A percentile compares a stretch with the other conserved stretches of the same genome.
These are phyloP conservation scores for Aspergillus nomiae DNA, from an alignment of 2,329 filamentous ascomycete species.

Conservation along the genomic window DNA sequence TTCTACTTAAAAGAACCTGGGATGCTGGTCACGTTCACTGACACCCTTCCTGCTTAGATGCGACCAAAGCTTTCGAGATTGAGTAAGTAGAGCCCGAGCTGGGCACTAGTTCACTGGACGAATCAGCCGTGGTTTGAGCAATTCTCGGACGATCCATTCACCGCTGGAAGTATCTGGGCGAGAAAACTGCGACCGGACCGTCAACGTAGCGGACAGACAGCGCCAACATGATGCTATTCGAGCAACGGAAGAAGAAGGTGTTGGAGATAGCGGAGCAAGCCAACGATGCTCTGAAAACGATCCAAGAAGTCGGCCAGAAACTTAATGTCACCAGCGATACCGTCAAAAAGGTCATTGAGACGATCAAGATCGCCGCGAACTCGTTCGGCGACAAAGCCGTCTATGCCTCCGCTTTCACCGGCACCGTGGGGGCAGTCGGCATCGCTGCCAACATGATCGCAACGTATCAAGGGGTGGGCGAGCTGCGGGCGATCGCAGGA, in stretches of 20 bases:
- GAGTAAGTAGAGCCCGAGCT: neutral
- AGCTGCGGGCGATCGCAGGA: slow-evolving; percentile 6
- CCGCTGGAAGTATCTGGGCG: neutral
- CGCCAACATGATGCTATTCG: neutral
- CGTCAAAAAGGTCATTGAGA: neutral
- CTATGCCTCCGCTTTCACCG: slow-evolving; percentile 1
- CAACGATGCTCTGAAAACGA: neutral
- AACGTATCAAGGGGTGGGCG: slow-evolving; percentile 5
- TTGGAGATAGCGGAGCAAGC: neutral
- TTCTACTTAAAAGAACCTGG: neutral
- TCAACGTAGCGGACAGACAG: neutral
- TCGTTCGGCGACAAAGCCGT: slow-evolving; percentile 6
- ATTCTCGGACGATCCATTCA: neutral
- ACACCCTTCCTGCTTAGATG: neutral
- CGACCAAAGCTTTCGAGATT: neutral
- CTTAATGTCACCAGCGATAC: neutral
- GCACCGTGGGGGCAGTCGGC: neutral
- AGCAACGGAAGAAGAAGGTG: neutral
- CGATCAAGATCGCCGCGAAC: slow-evolving; percentile 2
- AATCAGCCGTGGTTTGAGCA: neutral
- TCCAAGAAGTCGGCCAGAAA: neutral
- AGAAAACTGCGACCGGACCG: neutral
- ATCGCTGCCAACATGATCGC: neutral
- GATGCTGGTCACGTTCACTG: neutral
- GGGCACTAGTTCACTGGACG: neutral